These are phyloP conservation scores for Melanogaster broomeanus DNA, from an alignment of 768 basidiomycete genomes.

Conservation along the genomic window DNA sequence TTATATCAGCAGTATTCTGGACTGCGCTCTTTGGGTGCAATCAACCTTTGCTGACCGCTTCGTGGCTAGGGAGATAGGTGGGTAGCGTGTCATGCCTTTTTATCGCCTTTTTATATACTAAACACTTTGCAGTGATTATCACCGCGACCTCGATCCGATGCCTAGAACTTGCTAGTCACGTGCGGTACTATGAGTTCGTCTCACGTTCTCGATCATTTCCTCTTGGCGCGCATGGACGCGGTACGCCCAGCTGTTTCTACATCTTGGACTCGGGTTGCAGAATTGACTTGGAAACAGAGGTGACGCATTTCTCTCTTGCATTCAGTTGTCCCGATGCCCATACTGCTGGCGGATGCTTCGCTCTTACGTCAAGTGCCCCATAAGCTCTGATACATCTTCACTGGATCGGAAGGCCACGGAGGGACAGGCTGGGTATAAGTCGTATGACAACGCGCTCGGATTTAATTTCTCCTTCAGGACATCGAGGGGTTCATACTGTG, in stretches of 20 bases:
- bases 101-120: conserved; percentile 7
- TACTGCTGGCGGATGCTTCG: background rate
- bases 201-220: no score
- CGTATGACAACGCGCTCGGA: no score
- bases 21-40: background rate
- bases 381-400: background rate
- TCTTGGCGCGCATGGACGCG: no score
- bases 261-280: no score
- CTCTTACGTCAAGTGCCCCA: background rate
- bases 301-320: no score
- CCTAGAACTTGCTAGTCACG: no score
- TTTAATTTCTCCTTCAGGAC: background rate
- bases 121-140: background rate
- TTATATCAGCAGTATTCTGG: background rate
- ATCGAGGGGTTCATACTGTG: background rate
- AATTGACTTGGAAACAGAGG: no score
- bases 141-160: background rate
- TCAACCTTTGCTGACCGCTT: conserved; percentile 1
- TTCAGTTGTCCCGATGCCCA: background rate
- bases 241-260: no score
- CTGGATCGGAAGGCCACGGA: background rate
- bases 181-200: no score
- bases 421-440: no score
- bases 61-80: background rate
- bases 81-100: no score